Percentiles rank a stretch among this genome's conserved stretches.
phyloP scores from a whole-genome alignment of 805 yeast species.

The Ogataea trehaloabstinens region DNA sequence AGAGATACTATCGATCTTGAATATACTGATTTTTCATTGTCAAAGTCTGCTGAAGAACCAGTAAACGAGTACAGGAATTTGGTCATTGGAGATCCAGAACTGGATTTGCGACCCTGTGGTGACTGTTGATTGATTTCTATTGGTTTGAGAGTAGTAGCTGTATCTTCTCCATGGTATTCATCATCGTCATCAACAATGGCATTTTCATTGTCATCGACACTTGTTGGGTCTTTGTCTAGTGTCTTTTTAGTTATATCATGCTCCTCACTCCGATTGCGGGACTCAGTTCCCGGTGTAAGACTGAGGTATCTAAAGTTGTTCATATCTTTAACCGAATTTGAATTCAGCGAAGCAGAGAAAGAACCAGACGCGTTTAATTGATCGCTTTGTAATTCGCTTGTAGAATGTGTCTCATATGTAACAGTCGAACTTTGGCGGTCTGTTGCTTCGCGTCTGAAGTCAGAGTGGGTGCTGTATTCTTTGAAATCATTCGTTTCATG shows the following conservation, averaged over 20 bases:
- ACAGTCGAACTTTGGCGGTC: constrained; percentile 14
- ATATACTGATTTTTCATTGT: constrained; percentile 31
- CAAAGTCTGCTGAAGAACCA: constrained; percentile 34
- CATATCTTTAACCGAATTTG: constrained; percentile 6
- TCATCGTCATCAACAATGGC: constrained; percentile 25
- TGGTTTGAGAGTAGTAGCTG: constrained; percentile 10
- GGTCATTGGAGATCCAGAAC: constrained; percentile 13
- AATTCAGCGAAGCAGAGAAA: constrained; percentile 16
- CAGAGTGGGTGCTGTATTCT: constrained; percentile 5
- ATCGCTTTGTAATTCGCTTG: constrained; percentile 21
- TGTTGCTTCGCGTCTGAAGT: constrained; percentile 1
- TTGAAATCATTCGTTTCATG: constrained; percentile 16
- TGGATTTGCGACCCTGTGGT: constrained; percentile 1
- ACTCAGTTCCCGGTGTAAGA: background rate
- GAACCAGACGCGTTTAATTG: constrained; percentile 24
- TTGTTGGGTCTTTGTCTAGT: background rate
- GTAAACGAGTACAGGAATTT: constrained; percentile 30
- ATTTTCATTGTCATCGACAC: constrained; percentile 19
- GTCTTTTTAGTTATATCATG: background rate
- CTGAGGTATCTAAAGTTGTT: background rate
- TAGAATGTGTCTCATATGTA: constrained; percentile 21
- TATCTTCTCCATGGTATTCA: constrained; percentile 6
- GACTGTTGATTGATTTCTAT: constrained; percentile 17
- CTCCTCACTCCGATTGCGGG: background rate
- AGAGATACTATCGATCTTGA: constrained; percentile 20